Percentiles rank a stretch among this genome's conserved stretches.
Evolutionary conservation across 371 early-diverging fungal species (phyloP).

Genomic region (Rhizopus delemar): DNA sequence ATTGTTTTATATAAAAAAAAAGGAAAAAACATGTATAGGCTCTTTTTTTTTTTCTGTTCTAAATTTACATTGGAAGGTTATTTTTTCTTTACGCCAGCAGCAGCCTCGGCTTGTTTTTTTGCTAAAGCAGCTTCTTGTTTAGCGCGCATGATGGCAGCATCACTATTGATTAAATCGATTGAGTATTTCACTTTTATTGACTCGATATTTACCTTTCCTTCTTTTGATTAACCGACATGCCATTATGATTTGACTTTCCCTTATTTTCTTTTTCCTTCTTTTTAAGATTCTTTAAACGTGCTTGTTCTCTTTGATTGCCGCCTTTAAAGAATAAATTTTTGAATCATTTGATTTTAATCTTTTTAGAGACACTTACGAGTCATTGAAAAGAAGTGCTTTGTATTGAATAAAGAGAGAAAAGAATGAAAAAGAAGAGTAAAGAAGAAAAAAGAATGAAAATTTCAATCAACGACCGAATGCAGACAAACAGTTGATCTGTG

Average conservation of each 20-base stretch:
- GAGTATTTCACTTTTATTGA: background rate
- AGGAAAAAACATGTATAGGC: too few species aligned
- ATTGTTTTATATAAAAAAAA: too few species aligned
- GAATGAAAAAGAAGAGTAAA: slow-evolving; percentile 46
- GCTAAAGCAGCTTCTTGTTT: slow-evolving; percentile 56
- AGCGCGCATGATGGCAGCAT: slow-evolving; percentile 61
- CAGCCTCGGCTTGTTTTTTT: slow-evolving; percentile 34
- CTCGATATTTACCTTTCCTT: slow-evolving; percentile 49
- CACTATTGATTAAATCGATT: slow-evolving; percentile 29
- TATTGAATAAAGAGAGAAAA: too few species aligned
- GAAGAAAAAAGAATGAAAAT: too few species aligned
- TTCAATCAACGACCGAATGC: too few species aligned
- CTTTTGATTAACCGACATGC: slow-evolving; percentile 45
- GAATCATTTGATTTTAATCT: background rate
- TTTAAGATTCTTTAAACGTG: slow-evolving; percentile 56
- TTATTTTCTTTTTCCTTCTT: slow-evolving; percentile 49
- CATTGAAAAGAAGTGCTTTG: background rate
- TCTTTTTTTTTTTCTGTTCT: too few species aligned
- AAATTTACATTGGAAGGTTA: background rate
- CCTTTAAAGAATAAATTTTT: slow-evolving; percentile 27
- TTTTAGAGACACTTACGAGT: background rate
- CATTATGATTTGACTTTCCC: slow-evolving; percentile 41
- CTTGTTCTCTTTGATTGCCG: slow-evolving; percentile 63
- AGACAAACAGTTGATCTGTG: too few species aligned
- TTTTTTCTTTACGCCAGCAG: slow-evolving; percentile 7